Evolutionary conservation across 1,284 basidiomycete genomes (phyloP).

Genomic region (Heimioporus retisporus): DNA sequence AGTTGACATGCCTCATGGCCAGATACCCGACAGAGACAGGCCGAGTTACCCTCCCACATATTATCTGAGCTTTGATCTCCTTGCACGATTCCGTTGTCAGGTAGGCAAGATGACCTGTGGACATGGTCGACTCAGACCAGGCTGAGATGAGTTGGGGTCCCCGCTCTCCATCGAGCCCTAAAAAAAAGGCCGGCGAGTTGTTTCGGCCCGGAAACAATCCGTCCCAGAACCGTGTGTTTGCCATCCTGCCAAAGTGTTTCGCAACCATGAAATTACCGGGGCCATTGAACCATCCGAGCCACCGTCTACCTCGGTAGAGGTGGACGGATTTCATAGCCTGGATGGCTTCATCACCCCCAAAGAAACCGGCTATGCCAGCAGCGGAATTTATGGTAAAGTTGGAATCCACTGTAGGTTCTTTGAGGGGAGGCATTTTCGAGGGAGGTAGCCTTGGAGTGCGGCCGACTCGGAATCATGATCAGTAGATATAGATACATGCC

Average conservation of each 20-base stretch:
- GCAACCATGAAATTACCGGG: conserved; percentile 43
- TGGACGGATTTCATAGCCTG: conserved; percentile 42
- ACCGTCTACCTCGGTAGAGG: conserved; percentile 35
- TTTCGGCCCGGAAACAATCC: conserved; percentile 41
- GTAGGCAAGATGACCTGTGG: conserved; percentile 33
- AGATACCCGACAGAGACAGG: conserved; percentile 29
- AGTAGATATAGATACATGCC: too few species aligned
- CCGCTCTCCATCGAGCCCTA: conserved; percentile 39
- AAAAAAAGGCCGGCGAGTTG: conserved; percentile 27
- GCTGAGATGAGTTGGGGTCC: conserved; percentile 37
- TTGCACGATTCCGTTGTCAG: conserved; percentile 29
- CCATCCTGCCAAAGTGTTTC: conserved; percentile 39
- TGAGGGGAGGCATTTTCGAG: conserved; percentile 27
- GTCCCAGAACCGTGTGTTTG: conserved; percentile 39
- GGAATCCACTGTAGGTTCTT: conserved; percentile 16
- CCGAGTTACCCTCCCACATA: conserved; percentile 27
- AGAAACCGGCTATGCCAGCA: conserved; percentile 38
- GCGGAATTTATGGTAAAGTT: conserved; percentile 32
- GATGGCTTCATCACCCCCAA: conserved; percentile 45
- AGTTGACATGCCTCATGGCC: conserved; percentile 21
- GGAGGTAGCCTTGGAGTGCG: too few species aligned
- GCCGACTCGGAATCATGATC: too few species aligned
- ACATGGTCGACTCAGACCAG: conserved; percentile 36
- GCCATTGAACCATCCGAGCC: conserved; percentile 47
- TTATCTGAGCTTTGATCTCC: background rate